phyloP scores from a whole-genome alignment of 1,139 yeast genomes.

The Meyerozyma athensensis region DNA sequence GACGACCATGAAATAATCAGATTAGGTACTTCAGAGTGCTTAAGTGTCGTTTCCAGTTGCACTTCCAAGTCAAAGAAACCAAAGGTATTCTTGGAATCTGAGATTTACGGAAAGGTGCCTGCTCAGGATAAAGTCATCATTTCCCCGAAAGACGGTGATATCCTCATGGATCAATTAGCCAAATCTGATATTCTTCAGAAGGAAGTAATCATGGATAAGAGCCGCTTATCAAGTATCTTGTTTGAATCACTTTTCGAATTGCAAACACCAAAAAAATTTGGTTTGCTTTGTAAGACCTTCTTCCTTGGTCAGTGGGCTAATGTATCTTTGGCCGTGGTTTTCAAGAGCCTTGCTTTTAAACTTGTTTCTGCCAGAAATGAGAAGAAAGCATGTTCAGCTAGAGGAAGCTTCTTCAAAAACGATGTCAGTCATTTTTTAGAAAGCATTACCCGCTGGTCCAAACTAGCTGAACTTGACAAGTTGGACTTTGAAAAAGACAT shows the following conservation, averaged over 20 bases:
- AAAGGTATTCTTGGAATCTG: conserved; percentile 34
- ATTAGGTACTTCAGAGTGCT: conserved; percentile 20
- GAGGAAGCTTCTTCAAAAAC: conserved; percentile 26
- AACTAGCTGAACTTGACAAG: conserved; percentile 43
- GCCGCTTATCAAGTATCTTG: conserved; percentile 22
- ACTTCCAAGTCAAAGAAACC: conserved; percentile 18
- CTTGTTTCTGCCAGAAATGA: conserved; percentile 22
- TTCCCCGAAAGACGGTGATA: conserved; percentile 59
- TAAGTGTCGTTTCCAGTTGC: conserved; percentile 16
- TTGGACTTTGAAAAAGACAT: conserved; percentile 45
- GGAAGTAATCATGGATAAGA: conserved; percentile 28
- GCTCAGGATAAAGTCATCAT: conserved; percentile 47
- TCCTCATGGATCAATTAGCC: conserved; percentile 42
- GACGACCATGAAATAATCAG: conserved; percentile 29
- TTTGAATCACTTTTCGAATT: conserved; percentile 28
- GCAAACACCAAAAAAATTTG: conserved; percentile 32
- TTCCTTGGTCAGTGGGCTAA: conserved; percentile 43
- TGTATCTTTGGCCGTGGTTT: conserved; percentile 24
- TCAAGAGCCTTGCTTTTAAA: conserved; percentile 33
- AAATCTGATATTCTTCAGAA: conserved; percentile 18
- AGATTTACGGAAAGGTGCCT: conserved; percentile 36
- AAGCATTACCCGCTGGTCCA: conserved; percentile 40
- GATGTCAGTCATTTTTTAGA: conserved; percentile 27
- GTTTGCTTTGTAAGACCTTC: conserved; percentile 34
- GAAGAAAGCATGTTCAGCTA: conserved; percentile 21